Evolutionary conservation across 2,329 filamentous ascomycete genomes (phyloP).

Genomic region (Magnaporthiopsis incrustans): DNA sequence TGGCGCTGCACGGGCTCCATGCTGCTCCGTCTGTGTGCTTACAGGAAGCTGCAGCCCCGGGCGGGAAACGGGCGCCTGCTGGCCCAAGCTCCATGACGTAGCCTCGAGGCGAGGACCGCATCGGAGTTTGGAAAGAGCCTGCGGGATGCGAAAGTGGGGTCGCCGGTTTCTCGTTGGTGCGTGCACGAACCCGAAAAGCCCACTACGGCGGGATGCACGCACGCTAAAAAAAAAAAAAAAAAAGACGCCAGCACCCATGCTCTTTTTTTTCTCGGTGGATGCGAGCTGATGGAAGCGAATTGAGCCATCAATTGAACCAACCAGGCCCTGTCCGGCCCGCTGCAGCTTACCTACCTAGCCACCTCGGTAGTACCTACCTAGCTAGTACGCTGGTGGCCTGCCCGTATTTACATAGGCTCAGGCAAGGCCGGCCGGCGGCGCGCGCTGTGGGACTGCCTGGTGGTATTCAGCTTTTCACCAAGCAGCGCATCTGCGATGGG

Average conservation of each 20-base stretch:
- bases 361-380: too few species aligned
- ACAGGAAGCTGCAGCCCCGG: too few species aligned
- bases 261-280: background rate
- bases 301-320: background rate
- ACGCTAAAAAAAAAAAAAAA: too few species aligned
- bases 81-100: too few species aligned
- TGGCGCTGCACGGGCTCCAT: background rate
- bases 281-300: background rate
- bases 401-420: background rate
- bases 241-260: background rate
- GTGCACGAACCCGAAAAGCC: too few species aligned
- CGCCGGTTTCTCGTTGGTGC: too few species aligned
- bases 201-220: too few species aligned
- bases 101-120: too few species aligned
- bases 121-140: too few species aligned
- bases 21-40: background rate
- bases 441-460: background rate
- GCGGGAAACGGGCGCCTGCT: background rate
- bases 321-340: background rate
- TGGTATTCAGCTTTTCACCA: background rate
- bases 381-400: background rate
- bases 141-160: too few species aligned
- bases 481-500: background rate
- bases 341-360: background rate
- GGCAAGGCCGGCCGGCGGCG: too few species aligned